Evolutionary conservation across 768 basidiomycete species (phyloP).

Genomic region (Boletus pseudopeckii): DNA sequence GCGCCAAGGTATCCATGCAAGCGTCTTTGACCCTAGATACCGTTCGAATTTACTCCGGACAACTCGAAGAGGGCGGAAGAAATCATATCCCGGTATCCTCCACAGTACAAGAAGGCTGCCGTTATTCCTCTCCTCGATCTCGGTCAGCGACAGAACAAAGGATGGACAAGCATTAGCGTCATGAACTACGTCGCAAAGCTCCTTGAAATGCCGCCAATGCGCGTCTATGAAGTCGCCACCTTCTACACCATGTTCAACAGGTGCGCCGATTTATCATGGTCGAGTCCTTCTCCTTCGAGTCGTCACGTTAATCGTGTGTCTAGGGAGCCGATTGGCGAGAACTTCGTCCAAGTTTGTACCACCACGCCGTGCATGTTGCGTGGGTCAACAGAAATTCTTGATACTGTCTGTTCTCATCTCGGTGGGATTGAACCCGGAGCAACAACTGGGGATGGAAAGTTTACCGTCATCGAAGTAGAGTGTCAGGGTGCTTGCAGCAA

Average conservation of each 20-base stretch:
- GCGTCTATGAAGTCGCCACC: conserved; percentile 98
- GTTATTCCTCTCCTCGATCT: conserved; percentile 96
- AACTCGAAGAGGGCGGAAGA: conserved; percentile 84
- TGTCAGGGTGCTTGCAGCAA: conserved; percentile 99
- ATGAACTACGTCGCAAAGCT: conserved; percentile 98
- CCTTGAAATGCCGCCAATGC: conserved; percentile 94
- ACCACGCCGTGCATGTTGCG: conserved; percentile 97
- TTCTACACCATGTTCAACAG: conserved; percentile 99
- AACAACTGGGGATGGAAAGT: conserved; percentile 95
- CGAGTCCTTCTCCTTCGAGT: neutral
- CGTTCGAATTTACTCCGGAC: conserved; percentile 79
- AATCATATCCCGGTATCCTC: conserved; percentile 90
- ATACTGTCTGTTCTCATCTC: conserved; percentile 79
- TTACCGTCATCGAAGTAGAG: conserved; percentile 97
- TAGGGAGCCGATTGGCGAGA: conserved; percentile 89
- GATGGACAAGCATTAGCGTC: conserved; percentile 96
- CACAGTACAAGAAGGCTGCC: conserved; percentile 98
- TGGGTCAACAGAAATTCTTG: conserved; percentile 86
- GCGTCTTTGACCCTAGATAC: conserved; percentile 53
- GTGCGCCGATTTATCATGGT: conserved; percentile 39
- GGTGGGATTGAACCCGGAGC: conserved; percentile 82
- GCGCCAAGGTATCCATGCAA: neutral
- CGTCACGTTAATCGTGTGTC: neutral
- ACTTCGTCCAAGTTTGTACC: conserved; percentile 98
- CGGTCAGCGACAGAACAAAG: conserved; percentile 95